Percentiles rank a stretch among this genome's conserved stretches.
phyloP scores from a whole-genome alignment of 768 basidiomycete genomes.

The Suillus sp. region DNA sequence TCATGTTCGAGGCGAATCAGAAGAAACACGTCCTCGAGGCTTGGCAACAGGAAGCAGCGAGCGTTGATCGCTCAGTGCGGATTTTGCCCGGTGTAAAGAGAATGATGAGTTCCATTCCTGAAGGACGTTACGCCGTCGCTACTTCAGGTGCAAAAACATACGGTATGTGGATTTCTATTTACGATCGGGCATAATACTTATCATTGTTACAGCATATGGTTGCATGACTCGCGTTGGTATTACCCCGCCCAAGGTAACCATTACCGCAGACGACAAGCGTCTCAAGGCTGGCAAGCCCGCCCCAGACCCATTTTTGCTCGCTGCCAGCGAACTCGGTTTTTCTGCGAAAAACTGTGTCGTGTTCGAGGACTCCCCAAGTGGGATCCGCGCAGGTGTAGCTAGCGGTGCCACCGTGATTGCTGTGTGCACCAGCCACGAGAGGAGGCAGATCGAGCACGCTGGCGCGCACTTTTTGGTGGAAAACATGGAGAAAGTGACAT shows the following conservation, averaged over 20 bases:
- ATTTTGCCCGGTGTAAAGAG: conserved; percentile 71
- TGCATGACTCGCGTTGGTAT: conserved; percentile 74
- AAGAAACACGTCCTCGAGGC: conserved; percentile 43
- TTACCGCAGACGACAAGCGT: conserved; percentile 77
- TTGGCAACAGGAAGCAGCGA: conserved; percentile 58
- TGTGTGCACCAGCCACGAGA: conserved; percentile 70
- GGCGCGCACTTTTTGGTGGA: conserved; percentile 60
- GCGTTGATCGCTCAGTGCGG: conserved; percentile 62
- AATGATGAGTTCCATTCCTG: conserved; percentile 67
- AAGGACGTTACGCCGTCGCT: conserved; percentile 69
- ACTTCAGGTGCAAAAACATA: conserved; percentile 76
- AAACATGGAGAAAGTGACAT: conserved; percentile 52
- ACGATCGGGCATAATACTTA: background rate
- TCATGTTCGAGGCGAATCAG: conserved; percentile 27
- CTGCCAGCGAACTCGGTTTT: conserved; percentile 59
- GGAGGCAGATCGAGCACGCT: conserved; percentile 53
- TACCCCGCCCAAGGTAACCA: conserved; percentile 64
- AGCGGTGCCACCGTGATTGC: conserved; percentile 75
- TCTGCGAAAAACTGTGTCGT: conserved; percentile 66
- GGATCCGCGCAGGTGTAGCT: conserved; percentile 70
- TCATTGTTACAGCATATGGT: conserved; percentile 48
- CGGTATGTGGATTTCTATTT: conserved; percentile 39
- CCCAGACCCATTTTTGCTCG: conserved; percentile 65
- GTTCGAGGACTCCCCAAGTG: conserved; percentile 71
- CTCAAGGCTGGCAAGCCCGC: conserved; percentile 67